Evolutionary conservation across 148 eudicot species (phyloP).

Genomic region (Camellia lanceoleosa): DNA sequence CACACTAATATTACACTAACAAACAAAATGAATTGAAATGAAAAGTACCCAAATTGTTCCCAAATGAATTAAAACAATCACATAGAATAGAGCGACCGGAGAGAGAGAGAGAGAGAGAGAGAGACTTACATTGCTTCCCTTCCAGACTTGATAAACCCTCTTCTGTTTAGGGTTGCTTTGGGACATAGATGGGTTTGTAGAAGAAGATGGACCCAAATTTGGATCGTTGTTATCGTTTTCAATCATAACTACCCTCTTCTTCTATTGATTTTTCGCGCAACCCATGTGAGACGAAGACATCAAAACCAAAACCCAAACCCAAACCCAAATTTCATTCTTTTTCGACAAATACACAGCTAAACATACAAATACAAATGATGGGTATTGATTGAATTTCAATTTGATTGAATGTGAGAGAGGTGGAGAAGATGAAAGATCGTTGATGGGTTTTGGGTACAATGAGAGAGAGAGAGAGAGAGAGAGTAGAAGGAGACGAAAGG

Average conservation of each 20-base stretch:
- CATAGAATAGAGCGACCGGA: too few species aligned
- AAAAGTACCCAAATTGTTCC: neutral
- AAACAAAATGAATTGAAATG: neutral
- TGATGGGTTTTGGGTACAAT: neutral
- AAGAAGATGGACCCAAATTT: conserved; percentile 6
- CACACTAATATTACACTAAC: too few species aligned
- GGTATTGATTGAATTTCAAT: neutral
- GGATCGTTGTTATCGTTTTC: neutral
- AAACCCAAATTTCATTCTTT: neutral
- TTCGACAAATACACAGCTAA: neutral
- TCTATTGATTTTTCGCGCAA: neutral
- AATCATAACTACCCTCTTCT: neutral
- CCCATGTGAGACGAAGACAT: neutral
- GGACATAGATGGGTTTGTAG: conserved; percentile 22
- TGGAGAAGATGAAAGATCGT: neutral
- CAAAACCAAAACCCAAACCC: neutral
- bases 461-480: neutral
- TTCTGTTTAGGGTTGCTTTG: conserved; percentile 23
- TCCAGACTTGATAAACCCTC: conserved; percentile 80
- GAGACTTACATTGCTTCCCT: conserved; percentile 65
- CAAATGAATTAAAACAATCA: neutral
- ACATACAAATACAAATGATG: neutral
- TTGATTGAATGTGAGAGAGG: neutral
- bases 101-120: conserved; percentile 12
- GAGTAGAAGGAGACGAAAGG: neutral